Conservation (phyloP, 352 stramenopile genomes). For the Pythium guiyangense region DNA sequence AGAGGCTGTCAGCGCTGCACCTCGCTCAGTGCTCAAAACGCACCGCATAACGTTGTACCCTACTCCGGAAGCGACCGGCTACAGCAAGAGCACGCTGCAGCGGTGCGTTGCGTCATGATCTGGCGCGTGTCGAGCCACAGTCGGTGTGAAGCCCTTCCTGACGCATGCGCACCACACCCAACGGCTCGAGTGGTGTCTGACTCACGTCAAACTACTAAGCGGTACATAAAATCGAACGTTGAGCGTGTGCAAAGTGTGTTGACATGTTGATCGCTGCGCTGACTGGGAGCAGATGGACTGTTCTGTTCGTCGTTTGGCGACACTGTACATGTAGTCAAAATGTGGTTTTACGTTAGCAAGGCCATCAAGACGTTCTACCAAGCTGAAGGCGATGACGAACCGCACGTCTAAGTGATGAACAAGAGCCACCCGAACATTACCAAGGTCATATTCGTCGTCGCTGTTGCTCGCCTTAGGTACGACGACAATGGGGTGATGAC, state of each 20-base stretch:
- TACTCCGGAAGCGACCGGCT: neutral
- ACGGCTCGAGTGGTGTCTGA: neutral
- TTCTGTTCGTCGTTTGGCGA: neutral
- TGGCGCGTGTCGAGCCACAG: neutral
- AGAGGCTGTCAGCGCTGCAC: neutral
- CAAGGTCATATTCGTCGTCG: slow-evolving; percentile 25
- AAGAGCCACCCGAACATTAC: slow-evolving; percentile 28
- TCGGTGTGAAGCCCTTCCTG: neutral
- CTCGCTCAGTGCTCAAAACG: neutral
- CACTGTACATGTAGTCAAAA: slow-evolving; percentile 21
- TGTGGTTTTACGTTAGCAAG: slow-evolving; percentile 23
- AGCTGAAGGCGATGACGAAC: slow-evolving; percentile 8
- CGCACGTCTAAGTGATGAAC: slow-evolving; percentile 4
- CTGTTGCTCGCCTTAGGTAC: slow-evolving; percentile 10
- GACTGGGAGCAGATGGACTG: neutral
- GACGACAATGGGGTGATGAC: neutral
- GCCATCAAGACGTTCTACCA: slow-evolving; percentile 12
- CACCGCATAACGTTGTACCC: neutral
- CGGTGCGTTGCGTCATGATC: neutral
- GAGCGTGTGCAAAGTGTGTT: neutral
- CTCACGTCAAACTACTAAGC: neutral
- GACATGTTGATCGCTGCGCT: neutral
- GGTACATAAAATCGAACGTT: neutral
- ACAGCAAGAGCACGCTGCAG: neutral
- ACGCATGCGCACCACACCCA: neutral